Evolutionary conservation across 768 basidiomycete species (phyloP), one percentile per base, ranked within the genome.

Genomic region (Auricularia heimuer): DNA sequence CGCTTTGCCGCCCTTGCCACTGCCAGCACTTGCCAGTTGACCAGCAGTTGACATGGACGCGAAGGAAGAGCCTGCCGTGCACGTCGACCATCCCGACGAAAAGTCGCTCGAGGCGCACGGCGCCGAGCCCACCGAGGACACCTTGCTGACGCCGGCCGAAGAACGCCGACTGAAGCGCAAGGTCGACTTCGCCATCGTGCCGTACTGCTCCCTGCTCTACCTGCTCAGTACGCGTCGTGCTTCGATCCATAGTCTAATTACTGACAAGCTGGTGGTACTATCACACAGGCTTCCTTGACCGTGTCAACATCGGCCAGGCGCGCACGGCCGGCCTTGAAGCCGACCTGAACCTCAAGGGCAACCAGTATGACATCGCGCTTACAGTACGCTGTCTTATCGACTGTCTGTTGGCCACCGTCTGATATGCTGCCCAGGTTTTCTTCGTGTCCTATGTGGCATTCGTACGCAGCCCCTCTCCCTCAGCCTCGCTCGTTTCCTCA

Each of bases 391-490:
- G 47, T 51, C 47, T 16, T 21, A 8, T 18, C 18, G 47, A 29
- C 29, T 18, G 21, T 18, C 18, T 18, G 6, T 18, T 6, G 18
- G 7, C 47, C 14, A 18, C 16, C 14, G 1, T 6, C 47, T 51
- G 47, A 51, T 18, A 18, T 18, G 14, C 10, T 51, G 7, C 16
- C 21, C 47, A 29, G 56, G 56, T 74, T 29, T 74, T 75, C 67
- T 74, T 75, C 67, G 72, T 72, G 10, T 68, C 68, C 34, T 76
- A 76, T 61, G 74, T 73, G 3, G 66, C 66, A 29, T 68, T 67
- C 21, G 74, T 74, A 54, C 45, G 58, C 68, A 18, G 33, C 62
- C 21, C 63, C 67, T 18, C 67, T 64, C 54, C 63, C 47, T 44
- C 61, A 69, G 1, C 34, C 62, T 16, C 62, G 54, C 54, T 54